Evolutionary conservation across 1,139 yeast species (phyloP).

Genomic region (Taphrina pruni): DNA sequence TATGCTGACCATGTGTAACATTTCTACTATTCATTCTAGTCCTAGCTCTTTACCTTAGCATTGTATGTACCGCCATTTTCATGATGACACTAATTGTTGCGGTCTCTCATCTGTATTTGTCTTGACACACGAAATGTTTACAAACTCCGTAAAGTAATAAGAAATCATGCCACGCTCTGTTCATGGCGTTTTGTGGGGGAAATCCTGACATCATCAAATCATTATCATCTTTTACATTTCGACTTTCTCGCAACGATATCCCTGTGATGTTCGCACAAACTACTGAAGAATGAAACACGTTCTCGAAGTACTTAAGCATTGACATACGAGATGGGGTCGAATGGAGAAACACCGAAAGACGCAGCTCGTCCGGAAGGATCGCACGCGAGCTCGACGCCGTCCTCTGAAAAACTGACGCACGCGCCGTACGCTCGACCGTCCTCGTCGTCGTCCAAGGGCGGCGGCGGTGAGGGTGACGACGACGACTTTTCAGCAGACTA

Average conservation of each 20-base stretch:
- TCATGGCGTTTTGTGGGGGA: conserved; percentile 11
- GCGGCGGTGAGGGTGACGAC: too few relatives aligned
- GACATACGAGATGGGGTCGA: neutral
- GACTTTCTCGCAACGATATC: too few relatives aligned
- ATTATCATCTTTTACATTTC: too few relatives aligned
- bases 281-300: too few relatives aligned
- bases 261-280: too few relatives aligned
- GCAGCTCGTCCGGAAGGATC: conserved; percentile 5
- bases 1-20: neutral
- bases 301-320: too few relatives aligned
- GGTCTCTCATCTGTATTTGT: too few relatives aligned
- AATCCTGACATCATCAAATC: conserved; percentile 17
- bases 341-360: neutral
- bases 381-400: neutral
- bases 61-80: conserved; percentile 24
- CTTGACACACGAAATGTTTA: neutral
- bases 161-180: conserved; percentile 1
- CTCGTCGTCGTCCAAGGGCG: neutral
- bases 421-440: conserved; percentile 21
- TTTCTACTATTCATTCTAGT: neutral
- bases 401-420: conserved; percentile 10
- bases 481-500: conserved; percentile 17
- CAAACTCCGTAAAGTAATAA: neutral
- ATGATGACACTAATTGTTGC: neutral
- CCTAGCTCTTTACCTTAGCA: conserved; percentile 13